Base-by-base conservation (phyloP, 192 early-diverging fungal species). In the Linnemannia zychae region DNA sequence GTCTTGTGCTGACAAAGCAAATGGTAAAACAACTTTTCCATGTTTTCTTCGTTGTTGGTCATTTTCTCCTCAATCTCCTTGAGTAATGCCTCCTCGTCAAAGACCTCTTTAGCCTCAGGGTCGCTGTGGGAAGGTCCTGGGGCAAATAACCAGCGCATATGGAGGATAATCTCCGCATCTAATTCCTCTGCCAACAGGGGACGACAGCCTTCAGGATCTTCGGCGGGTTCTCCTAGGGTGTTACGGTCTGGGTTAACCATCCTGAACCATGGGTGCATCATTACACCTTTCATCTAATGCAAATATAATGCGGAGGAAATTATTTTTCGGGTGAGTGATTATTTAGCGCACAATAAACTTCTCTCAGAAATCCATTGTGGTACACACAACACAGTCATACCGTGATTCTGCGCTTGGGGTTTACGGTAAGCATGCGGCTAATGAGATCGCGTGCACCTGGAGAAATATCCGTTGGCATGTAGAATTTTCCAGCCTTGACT, bases 381-480 rank as follows among this genome's bases (percentile, higher is more conserved):
- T 67, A 17, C 34, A 20, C 33, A 52, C 34, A 33, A 38, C 80
- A n/a, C n/a, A n/a, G n/a, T n/a, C n/a, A 72, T 89, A 90, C 90
- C 17, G 87, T 91, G 17, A 89, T 82, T 31, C 90, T 72, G 16
- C 87, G 82, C 17, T 80, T 81, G 1, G 90, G 90, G 68, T 87
- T 88, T 17, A 89, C 87, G 4, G 89, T 88, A 24, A 91, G 75
- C 53, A 91, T 91, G 6, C 87, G 87, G n/a, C 85, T 82, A 49
- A 91, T 89, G 20, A 91, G 72, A 52, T 91, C 90, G 46, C 89
- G 88, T 9, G 90, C 90, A 17, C 82, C 81, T 9, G 72, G 67
- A n/a, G 90, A 91, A 22, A 91, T 89, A 67, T 91, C 88, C 52
- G 85, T 84, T 20, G 90, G 90, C 88, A 91, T 91, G 36, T 82